These are phyloP conservation scores for Achaetomiella virescens DNA, from an alignment of 495 filamentous ascomycete genomes.

Conservation along the genomic window DNA sequence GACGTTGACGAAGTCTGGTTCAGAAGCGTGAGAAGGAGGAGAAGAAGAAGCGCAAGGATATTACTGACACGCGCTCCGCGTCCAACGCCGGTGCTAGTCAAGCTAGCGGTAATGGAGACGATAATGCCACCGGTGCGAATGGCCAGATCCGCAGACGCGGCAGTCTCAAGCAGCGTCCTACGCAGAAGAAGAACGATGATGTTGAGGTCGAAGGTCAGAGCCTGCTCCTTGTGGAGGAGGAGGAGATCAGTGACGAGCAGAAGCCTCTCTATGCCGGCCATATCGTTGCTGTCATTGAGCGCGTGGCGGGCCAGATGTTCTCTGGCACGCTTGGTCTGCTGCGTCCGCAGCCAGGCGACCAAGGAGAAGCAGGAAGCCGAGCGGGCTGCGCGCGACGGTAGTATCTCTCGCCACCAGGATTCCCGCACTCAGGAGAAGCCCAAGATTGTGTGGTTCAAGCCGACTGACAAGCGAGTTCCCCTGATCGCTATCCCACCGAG, in stretches of 20 bases:
- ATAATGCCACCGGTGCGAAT: constrained; percentile 55
- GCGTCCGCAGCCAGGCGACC: constrained; percentile 94
- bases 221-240: constrained; percentile 91
- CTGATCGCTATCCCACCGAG: constrained; percentile 95
- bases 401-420: constrained; percentile 65
- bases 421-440: constrained; percentile 86
- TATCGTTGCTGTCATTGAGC: constrained; percentile 94
- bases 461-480: constrained; percentile 96
- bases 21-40: constrained; percentile 99
- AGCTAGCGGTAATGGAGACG: constrained; percentile 57
- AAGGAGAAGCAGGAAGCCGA: constrained; percentile 99
- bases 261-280: constrained; percentile 97
- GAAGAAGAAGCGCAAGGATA: constrained; percentile 99
- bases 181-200: constrained; percentile 99
- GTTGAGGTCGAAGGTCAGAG: constrained; percentile 98
- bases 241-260: constrained; percentile 96
- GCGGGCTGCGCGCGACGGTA: constrained; percentile 82
- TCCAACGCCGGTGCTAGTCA: constrained; percentile 67
- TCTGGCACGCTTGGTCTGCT: constrained; percentile 91
- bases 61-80: constrained; percentile 78
- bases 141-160: constrained; percentile 87
- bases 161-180: constrained; percentile 91
- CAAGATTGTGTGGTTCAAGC: constrained; percentile 99
- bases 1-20: constrained; percentile 98
- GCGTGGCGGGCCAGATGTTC: constrained; percentile 97